Base-by-base conservation (phyloP, 208 protist genomes). In the Balamuthia mandrillaris region DNA sequence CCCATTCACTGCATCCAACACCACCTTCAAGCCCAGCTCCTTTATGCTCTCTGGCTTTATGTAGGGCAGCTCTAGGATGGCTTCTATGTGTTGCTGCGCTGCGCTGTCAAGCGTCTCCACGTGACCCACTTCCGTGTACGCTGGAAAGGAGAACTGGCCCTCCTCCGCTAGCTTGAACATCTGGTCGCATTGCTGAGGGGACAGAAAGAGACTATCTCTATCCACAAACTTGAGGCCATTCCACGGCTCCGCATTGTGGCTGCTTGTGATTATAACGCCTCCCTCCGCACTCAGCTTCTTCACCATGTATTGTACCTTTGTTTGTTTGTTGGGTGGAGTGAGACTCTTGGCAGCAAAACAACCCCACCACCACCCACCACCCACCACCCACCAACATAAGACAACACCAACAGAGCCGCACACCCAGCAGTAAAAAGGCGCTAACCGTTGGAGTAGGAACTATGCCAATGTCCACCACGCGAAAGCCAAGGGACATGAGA, bases 201-300 rank as follows among this genome's bases (percentile, higher is more conserved):
- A 70, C 2, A 95, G 66, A 51, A 95, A 95, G 16, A 95, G 47
- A 3, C 91, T 89, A 88, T 94, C 90, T n/a, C 51, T 41, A 24
- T 90, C 91, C 44, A 95, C 74, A 86, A 95, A 95, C 56, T 95
- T 95, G 3, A 95, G 68, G 10, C 84, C 93, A 85, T 93, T 93
- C 92, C 91, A 95, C 27, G 85, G 51, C 14, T 84, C 51, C 47
- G 89, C 88, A 68, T 95, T 95, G 70, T 95, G 93, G 39, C 84
- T 90, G 24, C 84, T 86, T 21, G 93, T 95, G n/a, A 94, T 88
- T 21, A 95, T 84, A 44, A 95, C 85, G 45, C 93, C 93, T 51
- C 90, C 90, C 12, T 42, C 58, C 16, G 79, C 65, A 29, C 90
- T 44, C 0, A 33, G 24, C 29, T 88, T 14, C 45, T 84, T 29